A percentile compares a stretch with the other conserved stretches of the same genome.
Conservation (phyloP, 2,329 filamentous ascomycete species). For the Penicillium sp. region DNA sequence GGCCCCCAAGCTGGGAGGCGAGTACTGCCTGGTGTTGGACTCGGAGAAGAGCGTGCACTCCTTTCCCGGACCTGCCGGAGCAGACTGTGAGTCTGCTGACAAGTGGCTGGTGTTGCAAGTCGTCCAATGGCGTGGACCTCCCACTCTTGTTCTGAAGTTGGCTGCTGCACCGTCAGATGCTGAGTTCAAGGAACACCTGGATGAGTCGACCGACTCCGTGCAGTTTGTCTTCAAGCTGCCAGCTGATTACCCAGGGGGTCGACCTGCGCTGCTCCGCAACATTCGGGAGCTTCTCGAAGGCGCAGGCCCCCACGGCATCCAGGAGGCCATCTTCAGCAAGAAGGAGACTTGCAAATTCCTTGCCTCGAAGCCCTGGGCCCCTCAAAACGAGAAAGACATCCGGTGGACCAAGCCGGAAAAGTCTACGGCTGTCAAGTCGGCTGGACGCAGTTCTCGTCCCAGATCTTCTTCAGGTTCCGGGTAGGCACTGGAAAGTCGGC, state of each 20-base stretch:
- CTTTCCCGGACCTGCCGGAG: not conserved
- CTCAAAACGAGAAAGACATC: not conserved
- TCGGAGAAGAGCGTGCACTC: not conserved
- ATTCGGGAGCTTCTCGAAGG: not conserved
- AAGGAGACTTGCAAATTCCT: not conserved
- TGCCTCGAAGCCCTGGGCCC: not conserved
- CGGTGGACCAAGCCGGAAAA: not conserved
- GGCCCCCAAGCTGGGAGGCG: not conserved
- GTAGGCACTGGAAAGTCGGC: not conserved
- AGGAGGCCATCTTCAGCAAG: not conserved
- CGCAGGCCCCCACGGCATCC: not conserved
- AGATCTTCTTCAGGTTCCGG: not conserved
- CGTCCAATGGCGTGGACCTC: not conserved
- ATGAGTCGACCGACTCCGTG: not conserved
- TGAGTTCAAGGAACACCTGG: not conserved
- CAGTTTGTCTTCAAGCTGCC: slow-evolving; percentile 8
- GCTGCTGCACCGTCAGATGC: not conserved
- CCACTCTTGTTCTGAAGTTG: not conserved
- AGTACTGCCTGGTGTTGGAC: not conserved
- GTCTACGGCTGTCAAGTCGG: not conserved
- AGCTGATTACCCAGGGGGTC: slow-evolving; percentile 7
- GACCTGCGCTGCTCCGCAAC: not conserved
- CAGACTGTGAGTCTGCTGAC: not conserved
- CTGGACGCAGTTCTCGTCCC: not conserved
- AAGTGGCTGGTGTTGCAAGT: not conserved